A percentile compares a stretch with the other conserved stretches of the same genome.
Conservation (phyloP, 1,139 yeast genomes). For the Yarrowia galli region DNA sequence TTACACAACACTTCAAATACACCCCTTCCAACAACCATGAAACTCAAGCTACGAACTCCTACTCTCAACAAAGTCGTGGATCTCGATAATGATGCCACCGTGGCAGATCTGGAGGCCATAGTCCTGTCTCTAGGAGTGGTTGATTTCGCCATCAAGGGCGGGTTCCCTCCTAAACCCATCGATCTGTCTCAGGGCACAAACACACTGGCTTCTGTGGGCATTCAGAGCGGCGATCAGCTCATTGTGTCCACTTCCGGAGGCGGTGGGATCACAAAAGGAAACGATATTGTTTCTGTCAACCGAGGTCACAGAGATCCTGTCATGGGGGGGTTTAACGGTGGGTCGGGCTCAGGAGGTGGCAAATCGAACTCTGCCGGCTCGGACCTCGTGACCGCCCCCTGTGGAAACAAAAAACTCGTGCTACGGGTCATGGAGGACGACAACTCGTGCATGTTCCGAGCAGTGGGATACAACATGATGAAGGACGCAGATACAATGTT, state of each 20-base stretch:
- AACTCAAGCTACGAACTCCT: conserved; percentile 45
- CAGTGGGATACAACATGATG: conserved; percentile 65
- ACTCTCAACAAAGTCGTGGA: conserved; percentile 43
- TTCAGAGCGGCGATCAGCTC: conserved; percentile 66
- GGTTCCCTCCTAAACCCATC: conserved; percentile 67
- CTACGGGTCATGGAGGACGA: conserved; percentile 77
- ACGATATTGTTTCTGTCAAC: conserved; percentile 13
- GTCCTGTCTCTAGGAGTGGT: conserved; percentile 41
- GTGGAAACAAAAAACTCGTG: conserved; percentile 49
- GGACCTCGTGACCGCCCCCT: conserved; percentile 34
- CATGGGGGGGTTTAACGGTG: neutral
- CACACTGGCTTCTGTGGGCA: conserved; percentile 54
- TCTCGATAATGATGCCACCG: conserved; percentile 45
- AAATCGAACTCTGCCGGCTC: neutral
- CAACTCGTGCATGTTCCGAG: conserved; percentile 78
- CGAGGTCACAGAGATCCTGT: conserved; percentile 23
- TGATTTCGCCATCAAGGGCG: conserved; percentile 54
- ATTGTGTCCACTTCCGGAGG: conserved; percentile 48
- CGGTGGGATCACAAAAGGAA: conserved; percentile 3
- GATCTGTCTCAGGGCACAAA: conserved; percentile 45
- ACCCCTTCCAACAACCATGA: conserved; percentile 15
- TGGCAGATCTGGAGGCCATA: conserved; percentile 46
- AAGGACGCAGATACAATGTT: conserved; percentile 53
- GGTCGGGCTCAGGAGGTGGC: too few relatives aligned
- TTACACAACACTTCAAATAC: neutral